Evolutionary conservation across 1,139 yeast species (phyloP), one percentile per base, ranked within the genome.

Genomic region (Zhuliangozyma parablackwelliae): DNA sequence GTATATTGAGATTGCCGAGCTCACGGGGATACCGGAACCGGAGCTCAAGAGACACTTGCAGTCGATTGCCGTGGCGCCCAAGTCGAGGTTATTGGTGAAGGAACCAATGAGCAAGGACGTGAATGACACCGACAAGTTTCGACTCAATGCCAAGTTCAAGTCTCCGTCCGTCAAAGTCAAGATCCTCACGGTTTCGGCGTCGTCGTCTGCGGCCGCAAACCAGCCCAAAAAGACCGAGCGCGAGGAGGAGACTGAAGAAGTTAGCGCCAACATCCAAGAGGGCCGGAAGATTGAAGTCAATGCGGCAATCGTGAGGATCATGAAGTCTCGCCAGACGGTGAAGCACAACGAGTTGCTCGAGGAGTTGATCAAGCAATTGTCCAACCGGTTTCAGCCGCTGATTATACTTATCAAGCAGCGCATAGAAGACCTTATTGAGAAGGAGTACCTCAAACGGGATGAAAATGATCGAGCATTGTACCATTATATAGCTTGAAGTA

Each of bases 301-400:
- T 51, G 97, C 97, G 0, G 95, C 96, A 0, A 77, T 90, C 39
- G 96, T 90, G 2, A 72, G 97, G 38, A 78, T 84, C 9, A 82
- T 92, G 92, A 92, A 92, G 56, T 73, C 86, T 1, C 66, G 90
- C 28, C 82, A 80, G 49, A 60, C 71, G 0, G 53, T 83, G 38
- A 68, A 61, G 29, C 92, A 85, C 54, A 78, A 78, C 45, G 82
- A 82, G 40, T 66, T 90, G 39, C 65, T 86, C 16, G 75, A 74
- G 32, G 90, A 82, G 46, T 78, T 82, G 7, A 72, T 84, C 13
- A 71, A 74, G 37, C 87, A 80, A 46, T 67, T 88, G 28, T 62
- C 72, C 16, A 63, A 70, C 31, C 64, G 95, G 43, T 90, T 92
- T 59, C 75, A 75, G 33, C 87, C 95, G 1, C 78, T 79, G 41